Base-by-base conservation (phyloP, 2,329 filamentous ascomycete species). In the Thielaviopsis punctulata region DNA sequence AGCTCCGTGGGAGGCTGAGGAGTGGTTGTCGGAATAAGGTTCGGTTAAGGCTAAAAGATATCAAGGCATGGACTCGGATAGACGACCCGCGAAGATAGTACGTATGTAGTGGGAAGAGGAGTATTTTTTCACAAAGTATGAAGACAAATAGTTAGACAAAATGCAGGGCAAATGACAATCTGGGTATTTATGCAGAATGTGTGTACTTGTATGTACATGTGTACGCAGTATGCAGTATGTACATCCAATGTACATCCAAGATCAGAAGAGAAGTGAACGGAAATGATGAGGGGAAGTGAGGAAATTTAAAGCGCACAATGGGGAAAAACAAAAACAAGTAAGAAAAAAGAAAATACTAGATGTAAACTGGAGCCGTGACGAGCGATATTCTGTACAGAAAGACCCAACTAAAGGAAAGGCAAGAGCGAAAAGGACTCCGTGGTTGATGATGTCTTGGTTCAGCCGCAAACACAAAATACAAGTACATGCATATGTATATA, bases 141-240 rank as follows among this genome's bases (percentile, higher is more conserved):
- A n/a, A n/a, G n/a, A n/a, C n/a, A 18, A 27, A 33, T 25, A 36
- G 22, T 21, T 56, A 60, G 55, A 30, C 22, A 19, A n/a, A 19
- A n/a, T 23, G 45, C 19, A 47, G 10, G n/a, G 39, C 19, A 47
- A 47, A 22, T n/a, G n/a, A n/a, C n/a, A n/a, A n/a, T n/a, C n/a
- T n/a, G n/a, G n/a, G n/a, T n/a, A n/a, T n/a, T n/a, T n/a, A n/a
- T n/a, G n/a, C n/a, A n/a, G n/a, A 36, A 39, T 36, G 30, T 39
- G 27, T 19, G 19, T 22, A 33, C 6, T n/a, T 24, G n/a, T 50
- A 24, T 8, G 44, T n/a, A n/a, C n/a, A n/a, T n/a, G n/a, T n/a
- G n/a, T n/a, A n/a, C n/a, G n/a, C n/a, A n/a, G n/a, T n/a, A 18
- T 1, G 15, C 21, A 30, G 3, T n/a, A n/a, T n/a, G n/a, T n/a